Conservation (phyloP, 179 eudicot species). For the Beta macrorhiza region DNA sequence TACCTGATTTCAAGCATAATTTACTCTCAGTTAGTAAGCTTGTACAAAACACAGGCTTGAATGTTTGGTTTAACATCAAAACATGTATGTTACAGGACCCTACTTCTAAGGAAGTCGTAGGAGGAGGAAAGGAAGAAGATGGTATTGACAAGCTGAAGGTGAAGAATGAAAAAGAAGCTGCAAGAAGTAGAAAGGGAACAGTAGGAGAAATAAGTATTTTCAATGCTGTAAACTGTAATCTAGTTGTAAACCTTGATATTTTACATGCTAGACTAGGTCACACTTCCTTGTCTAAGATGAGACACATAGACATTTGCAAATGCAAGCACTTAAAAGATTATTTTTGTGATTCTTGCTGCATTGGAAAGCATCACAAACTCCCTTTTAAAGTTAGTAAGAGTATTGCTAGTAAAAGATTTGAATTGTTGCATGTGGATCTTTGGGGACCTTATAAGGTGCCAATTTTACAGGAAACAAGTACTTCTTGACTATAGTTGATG, state of each 20-base stretch:
- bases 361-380: not conserved
- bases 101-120: not conserved
- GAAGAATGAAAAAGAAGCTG: not conserved
- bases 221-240: not conserved
- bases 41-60: not conserved
- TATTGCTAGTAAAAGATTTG: not conserved
- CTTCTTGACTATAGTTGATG: conserved; percentile 9
- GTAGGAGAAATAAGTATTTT: not conserved
- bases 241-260: not conserved
- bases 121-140: not conserved
- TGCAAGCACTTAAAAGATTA: not conserved
- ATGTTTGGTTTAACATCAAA: not conserved
- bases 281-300: not conserved
- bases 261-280: conserved; percentile 9
- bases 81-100: conserved; percentile 1
- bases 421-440: not conserved
- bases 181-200: not conserved
- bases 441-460: not conserved
- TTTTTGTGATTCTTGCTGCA: not conserved
- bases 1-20: conserved; percentile 6
- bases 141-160: not conserved
- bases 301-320: not conserved
- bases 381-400: not conserved
- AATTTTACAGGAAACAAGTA: not conserved
- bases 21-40: not conserved